These are phyloP conservation scores for Apiotrichum veenhuisii DNA, from an alignment of 1,284 basidiomycete genomes.

Conservation along the genomic window DNA sequence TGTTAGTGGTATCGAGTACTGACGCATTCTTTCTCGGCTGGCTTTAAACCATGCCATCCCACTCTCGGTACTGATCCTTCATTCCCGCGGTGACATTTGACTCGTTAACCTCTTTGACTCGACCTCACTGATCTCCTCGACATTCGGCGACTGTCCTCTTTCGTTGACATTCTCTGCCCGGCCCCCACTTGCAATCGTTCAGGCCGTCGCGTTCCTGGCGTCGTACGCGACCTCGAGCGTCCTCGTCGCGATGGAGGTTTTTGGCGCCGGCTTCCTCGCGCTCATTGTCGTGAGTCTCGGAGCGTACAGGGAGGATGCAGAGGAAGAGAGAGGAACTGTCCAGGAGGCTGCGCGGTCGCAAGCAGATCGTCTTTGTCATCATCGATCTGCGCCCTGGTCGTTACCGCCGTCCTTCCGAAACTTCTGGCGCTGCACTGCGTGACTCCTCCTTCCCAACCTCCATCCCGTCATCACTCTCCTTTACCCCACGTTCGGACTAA, in stretches of 20 bases:
- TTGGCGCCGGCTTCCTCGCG: slow-evolving; percentile 29
- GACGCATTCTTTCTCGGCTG: background rate
- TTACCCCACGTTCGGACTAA: background rate
- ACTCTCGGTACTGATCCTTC: no score
- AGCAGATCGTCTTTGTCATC: no score
- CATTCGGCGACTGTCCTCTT: background rate
- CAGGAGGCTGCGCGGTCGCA: no score
- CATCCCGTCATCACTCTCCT: background rate
- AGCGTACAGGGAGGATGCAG: no score
- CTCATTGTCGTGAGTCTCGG: slow-evolving; percentile 35
- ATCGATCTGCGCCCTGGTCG: no score
- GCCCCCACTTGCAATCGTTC: background rate
- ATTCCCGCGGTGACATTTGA: no score
- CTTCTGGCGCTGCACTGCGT: no score
- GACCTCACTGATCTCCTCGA: background rate
- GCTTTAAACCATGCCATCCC: background rate
- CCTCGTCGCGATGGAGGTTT: slow-evolving; percentile 35
- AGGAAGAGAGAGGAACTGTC: no score
- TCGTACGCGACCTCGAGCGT: slow-evolving; percentile 34
- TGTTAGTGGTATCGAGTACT: background rate
- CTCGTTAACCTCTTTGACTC: no score
- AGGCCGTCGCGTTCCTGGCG: slow-evolving; percentile 33
- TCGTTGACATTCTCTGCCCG: no score
- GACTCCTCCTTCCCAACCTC: no score
- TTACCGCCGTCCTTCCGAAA: no score